Conservation (phyloP, 441 rosid species). For the Eutrema salsugineum region DNA sequence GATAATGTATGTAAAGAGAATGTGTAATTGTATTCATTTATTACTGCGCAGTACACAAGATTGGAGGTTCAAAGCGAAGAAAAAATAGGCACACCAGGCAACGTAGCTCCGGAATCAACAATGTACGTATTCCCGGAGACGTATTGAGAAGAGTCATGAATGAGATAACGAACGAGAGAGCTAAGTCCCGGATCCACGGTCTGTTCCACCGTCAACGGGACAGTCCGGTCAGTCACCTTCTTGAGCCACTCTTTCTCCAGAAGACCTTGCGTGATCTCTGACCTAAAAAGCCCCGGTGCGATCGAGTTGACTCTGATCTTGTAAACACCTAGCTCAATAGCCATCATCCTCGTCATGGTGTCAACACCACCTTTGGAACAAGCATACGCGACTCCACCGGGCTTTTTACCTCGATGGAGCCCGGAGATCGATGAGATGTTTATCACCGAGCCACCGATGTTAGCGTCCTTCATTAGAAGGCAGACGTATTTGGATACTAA, state of each 20-base stretch:
- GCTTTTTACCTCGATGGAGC: constrained; percentile 49
- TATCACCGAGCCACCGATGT: constrained; percentile 60
- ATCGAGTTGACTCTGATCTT: constrained; percentile 79
- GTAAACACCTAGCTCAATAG: constrained; percentile 54
- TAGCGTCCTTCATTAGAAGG: constrained; percentile 49
- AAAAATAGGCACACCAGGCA: constrained; percentile 65
- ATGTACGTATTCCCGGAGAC: constrained; percentile 62
- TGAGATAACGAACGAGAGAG: constrained; percentile 61
- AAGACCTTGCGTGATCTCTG: constrained; percentile 65
- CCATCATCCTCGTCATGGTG: constrained; percentile 66
- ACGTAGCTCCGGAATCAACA: constrained; percentile 58
- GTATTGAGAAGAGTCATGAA: constrained; percentile 68
- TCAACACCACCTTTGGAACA: constrained; percentile 61
- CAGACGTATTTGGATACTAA: constrained; percentile 65
- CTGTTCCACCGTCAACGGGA: constrained; percentile 45
- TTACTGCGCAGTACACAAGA: background rate
- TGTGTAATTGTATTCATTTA: constrained; percentile 3
- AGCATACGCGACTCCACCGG: constrained; percentile 68
- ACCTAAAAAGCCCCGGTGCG: constrained; percentile 67
- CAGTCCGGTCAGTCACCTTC: constrained; percentile 27
- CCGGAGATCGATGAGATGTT: constrained; percentile 75
- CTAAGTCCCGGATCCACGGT: constrained; percentile 67
- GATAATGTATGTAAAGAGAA: constrained; percentile 7
- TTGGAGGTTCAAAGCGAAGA: constrained; percentile 42
- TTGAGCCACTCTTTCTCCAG: constrained; percentile 59